phyloP scores from a whole-genome alignment of 108 stramenopile species.

The Nitzschia sp. region DNA sequence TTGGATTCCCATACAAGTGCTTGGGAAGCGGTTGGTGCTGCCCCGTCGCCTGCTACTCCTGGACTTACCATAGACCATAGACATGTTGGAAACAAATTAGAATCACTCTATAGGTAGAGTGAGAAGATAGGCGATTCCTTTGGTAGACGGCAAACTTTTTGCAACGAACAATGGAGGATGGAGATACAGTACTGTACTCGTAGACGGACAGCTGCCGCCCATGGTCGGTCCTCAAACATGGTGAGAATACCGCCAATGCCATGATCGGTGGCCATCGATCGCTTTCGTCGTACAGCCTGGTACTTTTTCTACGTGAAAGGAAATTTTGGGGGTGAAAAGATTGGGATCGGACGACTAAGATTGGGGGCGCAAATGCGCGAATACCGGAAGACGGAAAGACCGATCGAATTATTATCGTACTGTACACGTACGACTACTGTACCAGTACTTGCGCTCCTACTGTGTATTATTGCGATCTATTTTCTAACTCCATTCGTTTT shows the following conservation, averaged over 20 bases:
- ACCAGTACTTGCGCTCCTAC: too few species aligned
- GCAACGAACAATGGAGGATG: too few species aligned
- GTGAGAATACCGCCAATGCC: background rate
- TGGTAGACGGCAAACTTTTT: background rate
- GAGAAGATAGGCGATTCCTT: background rate
- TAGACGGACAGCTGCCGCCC: too few species aligned
- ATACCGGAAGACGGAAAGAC: background rate
- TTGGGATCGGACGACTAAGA: background rate
- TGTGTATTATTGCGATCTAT: too few species aligned
- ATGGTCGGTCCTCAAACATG: too few species aligned
- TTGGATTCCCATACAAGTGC: too few species aligned
- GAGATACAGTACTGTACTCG: too few species aligned
- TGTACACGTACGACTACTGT: background rate
- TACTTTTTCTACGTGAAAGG: background rate
- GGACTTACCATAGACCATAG: constrained; percentile 41
- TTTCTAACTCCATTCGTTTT: background rate
- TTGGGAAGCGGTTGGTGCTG: too few species aligned
- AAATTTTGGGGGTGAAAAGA: background rate
- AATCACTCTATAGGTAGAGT: background rate
- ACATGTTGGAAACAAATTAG: constrained; percentile 20
- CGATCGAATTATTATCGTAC: too few species aligned
- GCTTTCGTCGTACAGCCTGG: background rate
- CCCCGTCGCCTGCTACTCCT: too few species aligned
- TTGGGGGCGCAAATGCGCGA: background rate
- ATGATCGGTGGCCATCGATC: background rate